Percentiles rank a stretch among this genome's conserved stretches.
These are phyloP conservation scores for Exobasidium rhododendri DNA, from an alignment of 1,284 basidiomycete genomes.

Conservation along the genomic window DNA sequence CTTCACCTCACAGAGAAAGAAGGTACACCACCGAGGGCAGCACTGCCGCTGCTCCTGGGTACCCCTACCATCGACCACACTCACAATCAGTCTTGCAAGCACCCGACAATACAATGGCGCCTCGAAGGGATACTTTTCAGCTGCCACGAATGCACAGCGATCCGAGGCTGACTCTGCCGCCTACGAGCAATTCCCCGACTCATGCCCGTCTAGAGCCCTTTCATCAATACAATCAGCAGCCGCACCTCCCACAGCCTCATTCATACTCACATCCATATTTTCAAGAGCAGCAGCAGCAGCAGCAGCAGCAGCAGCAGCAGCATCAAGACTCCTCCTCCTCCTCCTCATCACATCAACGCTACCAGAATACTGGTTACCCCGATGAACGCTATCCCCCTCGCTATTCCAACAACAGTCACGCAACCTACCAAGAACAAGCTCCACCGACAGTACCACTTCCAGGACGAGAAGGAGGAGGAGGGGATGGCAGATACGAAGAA, in stretches of 20 bases:
- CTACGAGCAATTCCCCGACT: neutral
- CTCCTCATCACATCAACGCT: no score
- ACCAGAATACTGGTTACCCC: neutral
- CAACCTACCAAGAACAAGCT: neutral
- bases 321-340: no score
- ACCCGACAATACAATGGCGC: neutral
- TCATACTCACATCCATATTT: no score
- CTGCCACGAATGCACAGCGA: neutral
- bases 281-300: neutral
- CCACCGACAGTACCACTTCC: neutral
- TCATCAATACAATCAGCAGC: neutral
- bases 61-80: neutral
- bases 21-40: neutral
- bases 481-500: neutral
- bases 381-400: neutral
- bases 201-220: neutral
- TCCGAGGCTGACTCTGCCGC: neutral
- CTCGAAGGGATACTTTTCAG: neutral
- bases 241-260: no score
- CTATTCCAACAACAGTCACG: neutral
- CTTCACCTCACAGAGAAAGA: neutral
- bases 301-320: neutral
- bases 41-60: neutral
- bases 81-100: no score
- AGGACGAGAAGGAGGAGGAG: neutral